Conservation (phyloP, 1,139 yeast genomes). For the Casaregolazyma lundiana region DNA sequence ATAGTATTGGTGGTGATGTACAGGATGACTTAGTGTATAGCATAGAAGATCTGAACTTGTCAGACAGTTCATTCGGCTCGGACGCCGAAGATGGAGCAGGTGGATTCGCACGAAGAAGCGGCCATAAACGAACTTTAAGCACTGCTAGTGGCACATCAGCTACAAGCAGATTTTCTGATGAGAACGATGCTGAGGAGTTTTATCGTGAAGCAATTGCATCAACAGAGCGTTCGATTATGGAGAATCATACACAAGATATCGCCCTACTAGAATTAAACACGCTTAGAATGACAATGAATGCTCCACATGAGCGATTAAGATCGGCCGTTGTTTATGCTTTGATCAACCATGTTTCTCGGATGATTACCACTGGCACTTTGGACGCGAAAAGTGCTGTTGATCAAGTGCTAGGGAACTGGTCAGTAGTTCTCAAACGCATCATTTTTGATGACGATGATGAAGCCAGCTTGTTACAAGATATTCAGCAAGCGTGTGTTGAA, state of each 20-base stretch:
- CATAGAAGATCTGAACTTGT: conserved; percentile 59
- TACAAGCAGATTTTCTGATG: conserved; percentile 24
- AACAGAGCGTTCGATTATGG: conserved; percentile 82
- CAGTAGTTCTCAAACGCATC: conserved; percentile 54
- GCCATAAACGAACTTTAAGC: conserved; percentile 23
- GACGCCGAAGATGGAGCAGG: conserved; percentile 15
- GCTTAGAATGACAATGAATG: conserved; percentile 95
- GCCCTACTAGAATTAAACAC: conserved; percentile 91
- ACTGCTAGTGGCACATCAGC: conserved; percentile 23
- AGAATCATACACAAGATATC: conserved; percentile 88
- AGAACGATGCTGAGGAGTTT: conserved; percentile 75
- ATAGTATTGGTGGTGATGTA: conserved; percentile 40
- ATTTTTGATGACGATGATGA: conserved; percentile 78
- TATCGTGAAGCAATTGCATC: conserved; percentile 89
- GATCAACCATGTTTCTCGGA: conserved; percentile 61
- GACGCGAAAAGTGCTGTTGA: conserved; percentile 69
- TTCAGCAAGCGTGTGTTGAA: conserved; percentile 48
- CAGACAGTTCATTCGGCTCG: conserved; percentile 66
- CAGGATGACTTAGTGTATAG: conserved; percentile 45
- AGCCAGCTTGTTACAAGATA: conserved; percentile 60
- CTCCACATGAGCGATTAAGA: conserved; percentile 88
- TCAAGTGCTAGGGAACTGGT: conserved; percentile 77
- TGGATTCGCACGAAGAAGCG: conserved; percentile 16
- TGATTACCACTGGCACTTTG: conserved; percentile 69
- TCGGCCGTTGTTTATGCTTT: conserved; percentile 73